Evolutionary conservation across 2,329 filamentous ascomycete genomes (phyloP), one percentile per base, ranked within the genome.

Genomic region (Epichloe uncinata): DNA sequence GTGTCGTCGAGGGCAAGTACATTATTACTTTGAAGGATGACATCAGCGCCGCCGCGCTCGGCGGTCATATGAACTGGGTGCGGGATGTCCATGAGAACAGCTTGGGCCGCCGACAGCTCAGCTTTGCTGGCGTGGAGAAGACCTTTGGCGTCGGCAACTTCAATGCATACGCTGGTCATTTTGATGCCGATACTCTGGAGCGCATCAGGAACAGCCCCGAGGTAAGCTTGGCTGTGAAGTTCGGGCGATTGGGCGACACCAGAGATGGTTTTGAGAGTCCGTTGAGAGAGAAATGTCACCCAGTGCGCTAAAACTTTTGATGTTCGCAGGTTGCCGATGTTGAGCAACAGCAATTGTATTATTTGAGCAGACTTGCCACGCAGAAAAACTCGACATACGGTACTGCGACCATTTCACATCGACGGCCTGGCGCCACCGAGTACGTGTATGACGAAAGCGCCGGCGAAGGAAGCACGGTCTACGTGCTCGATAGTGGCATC

Each of bases 401-500:
- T 18, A 67, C 75, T 26, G 66, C 64, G 2, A 65, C 69, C 34
- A 61, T 75, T 53, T 75, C 73, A 7, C 66, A 69, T 59, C 57
- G 61, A 16, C 63, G 57, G 16, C 56, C 61, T 18, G 62, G 62
- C 35, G 61, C 55, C 7, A 63, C 48, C 12, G 57, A 61, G 45
- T 75, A 74, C 55, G 53, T 61, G 30, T 74, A 73, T 57, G 68
- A 74, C 52, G 51, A 56, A 8, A 64, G 57, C 18, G 68, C 69
- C 20, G 72, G 72, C 13, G 50, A 58, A 13, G 66, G 61, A 34
- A 69, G 63, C 47, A 78, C 68, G 52, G 64, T 71, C 45, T 81
- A 79, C 58, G 62, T 81, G 47, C 62, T 80, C 50, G 77, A 81
- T 59, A 77, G 73, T 0, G 77, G 77, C 37, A 71, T 80, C 48